These are phyloP conservation scores for Suhomyces sp. DNA, from an alignment of 805 yeast genomes.

Conservation along the genomic window DNA sequence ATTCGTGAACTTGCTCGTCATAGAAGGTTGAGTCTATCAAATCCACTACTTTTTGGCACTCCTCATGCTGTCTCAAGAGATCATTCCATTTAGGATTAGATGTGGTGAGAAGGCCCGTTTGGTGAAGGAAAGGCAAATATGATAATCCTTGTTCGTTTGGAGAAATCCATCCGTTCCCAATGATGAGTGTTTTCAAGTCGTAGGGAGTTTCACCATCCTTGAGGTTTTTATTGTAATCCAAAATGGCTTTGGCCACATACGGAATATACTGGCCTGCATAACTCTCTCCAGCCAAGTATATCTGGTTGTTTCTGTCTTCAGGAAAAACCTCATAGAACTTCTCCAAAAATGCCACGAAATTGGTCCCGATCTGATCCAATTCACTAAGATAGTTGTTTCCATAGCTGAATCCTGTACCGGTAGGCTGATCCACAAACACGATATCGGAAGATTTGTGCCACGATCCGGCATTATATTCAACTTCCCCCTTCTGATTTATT, in stretches of 20 bases:
- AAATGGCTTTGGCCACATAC: slow-evolving; percentile 66
- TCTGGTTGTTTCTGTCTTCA: slow-evolving; percentile 57
- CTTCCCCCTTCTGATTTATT: slow-evolving; percentile 41
- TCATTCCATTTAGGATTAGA: slow-evolving; percentile 37
- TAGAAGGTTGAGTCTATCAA: slow-evolving; percentile 17
- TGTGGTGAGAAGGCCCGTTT: slow-evolving; percentile 52
- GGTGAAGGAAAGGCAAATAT: slow-evolving; percentile 66
- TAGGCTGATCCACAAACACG: slow-evolving; percentile 90
- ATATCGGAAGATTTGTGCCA: slow-evolving; percentile 83
- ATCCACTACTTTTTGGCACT: slow-evolving; percentile 56
- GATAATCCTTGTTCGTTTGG: slow-evolving; percentile 83
- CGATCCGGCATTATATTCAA: slow-evolving; percentile 63
- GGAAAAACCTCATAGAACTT: slow-evolving; percentile 73
- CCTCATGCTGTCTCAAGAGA: slow-evolving; percentile 50
- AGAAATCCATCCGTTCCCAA: slow-evolving; percentile 95
- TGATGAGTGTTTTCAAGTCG: slow-evolving; percentile 62
- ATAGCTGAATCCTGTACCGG: slow-evolving; percentile 86
- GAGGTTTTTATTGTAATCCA: slow-evolving; percentile 40
- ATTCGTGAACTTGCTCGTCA: slow-evolving; percentile 14
- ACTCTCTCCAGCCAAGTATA: slow-evolving; percentile 89
- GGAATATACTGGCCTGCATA: slow-evolving; percentile 98
- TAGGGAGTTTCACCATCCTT: slow-evolving; percentile 15
- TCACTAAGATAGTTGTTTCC: slow-evolving; percentile 55
- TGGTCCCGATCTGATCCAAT: slow-evolving; percentile 54
- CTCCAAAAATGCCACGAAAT: slow-evolving; percentile 63